Evolutionary conservation across 2,329 filamentous ascomycete genomes (phyloP), one percentile per base, ranked within the genome.

Genomic region (Zasmidium angulare): DNA sequence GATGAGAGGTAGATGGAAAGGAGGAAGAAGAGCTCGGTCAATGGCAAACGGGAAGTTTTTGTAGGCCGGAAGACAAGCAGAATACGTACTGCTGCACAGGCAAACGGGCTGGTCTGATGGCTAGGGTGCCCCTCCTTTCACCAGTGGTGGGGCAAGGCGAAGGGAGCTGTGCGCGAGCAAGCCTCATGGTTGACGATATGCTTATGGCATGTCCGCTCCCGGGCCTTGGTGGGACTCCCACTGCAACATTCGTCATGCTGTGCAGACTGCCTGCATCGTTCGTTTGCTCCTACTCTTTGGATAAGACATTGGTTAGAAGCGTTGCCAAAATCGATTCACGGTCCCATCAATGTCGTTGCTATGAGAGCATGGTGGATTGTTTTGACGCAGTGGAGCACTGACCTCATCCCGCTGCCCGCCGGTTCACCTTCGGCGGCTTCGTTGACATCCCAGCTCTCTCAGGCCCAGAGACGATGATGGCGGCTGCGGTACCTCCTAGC

Each of bases 131-230:
- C 43, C 23, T 36, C n/a, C 21, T 40, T 24, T 46, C 40, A 40
- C 40, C 36, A 43, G 36, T 43, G 36, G 36, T 43, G 36, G 36
- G 36, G 36, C 36, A 43, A 19, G 36, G 14, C 7, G 36, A 43
- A 17, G n/a, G 36, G 7, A 36, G 29, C 53, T 19, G 19, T 47
- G 46, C 17, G 17, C 20, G n/a, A 7, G 17, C 17, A 47, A n/a
- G n/a, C n/a, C 22, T 29, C 26, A 26, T 50, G 53, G 53, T 22
- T 56, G 24, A 23, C 46, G 20, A 46, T 46, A 20, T 56, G 55
- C 55, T 56, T 56, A 56, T 56, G 55, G 23, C 19, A 56, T 50
- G 47, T 23, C 23, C 49, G 47, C 55, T 46, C n/a, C 7, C 7
- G n/a, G n/a, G 12, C 7, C 36, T 10, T 3, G 9, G 14, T 19